These are phyloP conservation scores for Rhizopogon vinicolor DNA, from an alignment of 768 basidiomycete species.

Conservation along the genomic window DNA sequence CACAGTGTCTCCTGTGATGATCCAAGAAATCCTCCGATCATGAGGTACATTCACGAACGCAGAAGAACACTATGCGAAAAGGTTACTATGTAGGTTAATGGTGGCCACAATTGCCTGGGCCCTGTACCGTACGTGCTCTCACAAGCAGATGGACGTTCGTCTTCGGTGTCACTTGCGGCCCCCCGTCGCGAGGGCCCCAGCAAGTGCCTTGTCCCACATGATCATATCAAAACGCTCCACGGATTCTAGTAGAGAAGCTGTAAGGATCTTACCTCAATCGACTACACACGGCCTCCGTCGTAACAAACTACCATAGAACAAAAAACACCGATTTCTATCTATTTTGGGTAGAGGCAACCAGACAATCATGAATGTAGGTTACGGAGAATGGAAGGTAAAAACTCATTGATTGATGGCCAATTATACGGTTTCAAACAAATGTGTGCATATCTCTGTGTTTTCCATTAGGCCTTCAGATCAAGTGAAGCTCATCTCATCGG, in stretches of 20 bases:
- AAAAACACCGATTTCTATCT: neutral
- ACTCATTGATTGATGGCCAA: neutral
- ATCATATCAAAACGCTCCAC: neutral
- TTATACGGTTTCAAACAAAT: neutral
- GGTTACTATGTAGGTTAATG: neutral
- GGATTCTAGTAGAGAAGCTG: neutral
- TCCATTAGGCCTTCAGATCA: neutral
- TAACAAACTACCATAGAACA: neutral
- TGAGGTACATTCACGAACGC: neutral
- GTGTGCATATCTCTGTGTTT: neutral
- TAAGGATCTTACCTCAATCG: neutral
- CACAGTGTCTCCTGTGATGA: neutral
- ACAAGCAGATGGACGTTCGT: no score
- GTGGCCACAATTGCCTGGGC: neutral
- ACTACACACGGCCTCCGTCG: neutral
- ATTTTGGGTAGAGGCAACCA: neutral
- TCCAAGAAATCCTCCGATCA: neutral
- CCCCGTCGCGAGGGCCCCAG: neutral
- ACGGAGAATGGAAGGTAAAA: neutral
- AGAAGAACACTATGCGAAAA: neutral
- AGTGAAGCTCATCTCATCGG: conserved; percentile 21
- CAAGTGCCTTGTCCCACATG: neutral
- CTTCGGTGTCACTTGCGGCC: neutral
- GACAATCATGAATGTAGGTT: neutral
- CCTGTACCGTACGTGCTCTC: neutral